Base-by-base conservation (phyloP, 2,329 filamentous ascomycete genomes). In the Fusarium sp. region DNA sequence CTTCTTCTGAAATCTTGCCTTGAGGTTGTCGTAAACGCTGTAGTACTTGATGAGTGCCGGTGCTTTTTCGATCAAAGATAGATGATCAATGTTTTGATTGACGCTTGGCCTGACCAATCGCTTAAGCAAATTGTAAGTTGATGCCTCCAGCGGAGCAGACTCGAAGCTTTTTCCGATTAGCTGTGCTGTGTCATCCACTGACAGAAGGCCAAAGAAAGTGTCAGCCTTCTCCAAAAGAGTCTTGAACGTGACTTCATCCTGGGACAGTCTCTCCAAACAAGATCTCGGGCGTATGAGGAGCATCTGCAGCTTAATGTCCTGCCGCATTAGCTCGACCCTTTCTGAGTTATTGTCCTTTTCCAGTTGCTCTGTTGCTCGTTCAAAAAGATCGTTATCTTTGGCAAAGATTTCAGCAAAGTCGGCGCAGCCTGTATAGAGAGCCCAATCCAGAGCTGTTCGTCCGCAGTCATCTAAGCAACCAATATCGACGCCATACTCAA, bases 371-470 rank as follows among this genome's bases (percentile, higher is more conserved):
- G 60, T 70, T 5, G 63, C 31, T 12, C 15, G 8, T 6, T 29
- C 12, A 9, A 71, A 60, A 3, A 74, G 41, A 3, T 57, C 20
- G 4, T 65, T 43, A 9, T 69, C 47, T 4, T 13, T 18, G 8
- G 28, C 31, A 26, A 74, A 74, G 5, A 60, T 35, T 12, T 71
- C 59, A 0, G 54, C 29, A 11, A 74, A 47, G 5, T 49, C 67
- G 7, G 24, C 8, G 50, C 65, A 69, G 8, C 53, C 57, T 8
- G 21, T 33, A 8, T 20, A 37, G 3, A 74, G 46, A 5, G 71
- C 71, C 13, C 62, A 12, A 8, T 74, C 69, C 18, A 74, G 26
- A 1, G 71, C 59, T 10, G 69, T 74, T 11, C 8, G 24, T 0
- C 15, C 7, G 3, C 3, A 11, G 2, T 28, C 7, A 26, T 74